Conservation (phyloP, 805 yeast species). For the Zygosaccharomyces bailii region DNA sequence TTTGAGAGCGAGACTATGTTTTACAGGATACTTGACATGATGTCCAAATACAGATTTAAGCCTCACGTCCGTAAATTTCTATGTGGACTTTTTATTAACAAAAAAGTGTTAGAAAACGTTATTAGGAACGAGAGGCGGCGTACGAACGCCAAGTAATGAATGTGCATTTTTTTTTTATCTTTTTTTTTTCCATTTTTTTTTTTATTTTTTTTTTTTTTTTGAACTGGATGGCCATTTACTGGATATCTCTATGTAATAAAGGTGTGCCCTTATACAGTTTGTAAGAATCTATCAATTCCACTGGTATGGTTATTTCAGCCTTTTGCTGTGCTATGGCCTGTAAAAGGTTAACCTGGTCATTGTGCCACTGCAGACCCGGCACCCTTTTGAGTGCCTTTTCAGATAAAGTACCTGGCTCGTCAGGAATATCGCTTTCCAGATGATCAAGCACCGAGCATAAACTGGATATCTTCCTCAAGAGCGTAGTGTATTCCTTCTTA, state of each 20-base stretch:
- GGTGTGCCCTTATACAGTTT: conserved; percentile 29
- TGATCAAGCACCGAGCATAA: conserved; percentile 21
- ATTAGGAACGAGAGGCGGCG: conserved; percentile 44
- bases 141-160: conserved; percentile 4
- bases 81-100: conserved; percentile 58
- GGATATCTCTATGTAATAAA: conserved; percentile 25
- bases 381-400: conserved; percentile 18
- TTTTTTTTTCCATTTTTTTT: conserved; percentile 6
- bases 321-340: conserved; percentile 10
- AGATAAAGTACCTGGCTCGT: conserved; percentile 17
- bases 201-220: conserved; percentile 5
- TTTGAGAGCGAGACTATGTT: conserved; percentile 56
- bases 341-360: conserved; percentile 22
- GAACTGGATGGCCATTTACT: conserved; percentile 1
- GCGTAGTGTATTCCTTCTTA: conserved; percentile 32
- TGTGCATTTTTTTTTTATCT: conserved; percentile 5
- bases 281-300: conserved; percentile 28
- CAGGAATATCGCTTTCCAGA: conserved; percentile 7
- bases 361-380: conserved; percentile 31
- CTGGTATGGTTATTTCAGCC: conserved; percentile 23
- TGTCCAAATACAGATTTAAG: conserved; percentile 58
- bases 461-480: conserved; percentile 33
- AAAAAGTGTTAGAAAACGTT: conserved; percentile 49
- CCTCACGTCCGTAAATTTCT: conserved; percentile 61
- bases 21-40: conserved; percentile 46